phyloP scores from a whole-genome alignment of 768 basidiomycete genomes.

The Boletus rubescentipes region DNA sequence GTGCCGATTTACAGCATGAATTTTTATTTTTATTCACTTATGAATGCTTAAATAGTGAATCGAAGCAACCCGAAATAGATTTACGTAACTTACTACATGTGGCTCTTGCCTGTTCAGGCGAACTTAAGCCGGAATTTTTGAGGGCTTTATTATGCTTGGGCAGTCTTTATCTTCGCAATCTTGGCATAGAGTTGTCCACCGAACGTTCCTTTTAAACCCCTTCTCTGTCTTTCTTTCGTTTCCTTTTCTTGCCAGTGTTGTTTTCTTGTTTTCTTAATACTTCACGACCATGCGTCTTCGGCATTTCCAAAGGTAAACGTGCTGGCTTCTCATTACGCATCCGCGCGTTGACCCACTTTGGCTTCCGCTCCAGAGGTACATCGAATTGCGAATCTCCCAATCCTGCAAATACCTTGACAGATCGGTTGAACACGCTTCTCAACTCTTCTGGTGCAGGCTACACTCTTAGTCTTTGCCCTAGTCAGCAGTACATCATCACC shows the following conservation, averaged over 20 bases:
- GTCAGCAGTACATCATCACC: constrained; percentile 58
- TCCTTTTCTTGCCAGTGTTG: background rate
- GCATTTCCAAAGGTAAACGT: constrained; percentile 9
- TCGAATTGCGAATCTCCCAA: constrained; percentile 41
- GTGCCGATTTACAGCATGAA: no score
- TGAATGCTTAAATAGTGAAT: no score
- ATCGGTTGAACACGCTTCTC: constrained; percentile 63
- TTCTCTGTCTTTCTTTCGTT: no score
- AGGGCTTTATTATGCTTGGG: no score
- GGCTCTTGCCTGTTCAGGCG: no score
- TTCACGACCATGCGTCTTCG: constrained; percentile 13
- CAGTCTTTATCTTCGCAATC: background rate
- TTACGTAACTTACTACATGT: no score
- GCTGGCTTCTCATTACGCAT: background rate
- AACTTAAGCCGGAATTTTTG: no score
- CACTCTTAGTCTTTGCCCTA: constrained; percentile 64
- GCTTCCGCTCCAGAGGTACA: constrained; percentile 1
- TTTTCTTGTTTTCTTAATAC: background rate
- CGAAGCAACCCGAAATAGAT: no score
- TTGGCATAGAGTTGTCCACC: background rate
- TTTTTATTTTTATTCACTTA: no score
- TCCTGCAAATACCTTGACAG: constrained; percentile 60
- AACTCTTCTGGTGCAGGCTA: constrained; percentile 67
- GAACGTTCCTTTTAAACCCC: no score
- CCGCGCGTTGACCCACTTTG: constrained; percentile 1